These are phyloP conservation scores for Cyberlindnera mississippiensis DNA, from an alignment of 805 yeast species.

Conservation along the genomic window DNA sequence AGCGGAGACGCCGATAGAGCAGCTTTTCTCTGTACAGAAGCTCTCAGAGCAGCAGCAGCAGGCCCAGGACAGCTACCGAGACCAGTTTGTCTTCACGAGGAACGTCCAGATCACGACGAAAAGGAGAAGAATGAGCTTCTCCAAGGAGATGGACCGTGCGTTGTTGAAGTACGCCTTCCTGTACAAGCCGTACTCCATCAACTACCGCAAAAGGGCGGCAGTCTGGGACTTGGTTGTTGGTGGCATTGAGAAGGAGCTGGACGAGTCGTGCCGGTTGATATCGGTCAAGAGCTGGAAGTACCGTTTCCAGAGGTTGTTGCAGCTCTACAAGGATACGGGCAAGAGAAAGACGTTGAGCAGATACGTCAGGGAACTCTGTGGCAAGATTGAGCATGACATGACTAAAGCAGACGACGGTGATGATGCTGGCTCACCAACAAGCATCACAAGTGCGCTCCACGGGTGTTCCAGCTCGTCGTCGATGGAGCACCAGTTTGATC, in stretches of 20 bases:
- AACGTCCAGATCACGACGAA: neutral
- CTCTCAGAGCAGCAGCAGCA: too few relatives aligned
- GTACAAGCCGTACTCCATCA: constrained; percentile 2
- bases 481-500: neutral
- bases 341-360: neutral
- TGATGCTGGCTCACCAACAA: too few relatives aligned
- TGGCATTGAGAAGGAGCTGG: neutral
- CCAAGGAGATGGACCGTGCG: neutral
- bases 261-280: too few relatives aligned
- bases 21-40: too few relatives aligned
- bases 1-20: too few relatives aligned
- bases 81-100: neutral
- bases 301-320: constrained; percentile 1
- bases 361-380: neutral
- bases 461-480: constrained; percentile 1
- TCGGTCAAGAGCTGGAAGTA: constrained; percentile 1
- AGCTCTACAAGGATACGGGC: neutral
- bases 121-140: neutral
- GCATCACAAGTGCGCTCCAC: too few relatives aligned
- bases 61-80: too few relatives aligned
- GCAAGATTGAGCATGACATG: neutral
- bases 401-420: too few relatives aligned
- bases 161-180: neutral
- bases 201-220: neutral
- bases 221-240: neutral